phyloP scores from a whole-genome alignment of 495 filamentous ascomycete genomes.

The Tuber indicum region DNA sequence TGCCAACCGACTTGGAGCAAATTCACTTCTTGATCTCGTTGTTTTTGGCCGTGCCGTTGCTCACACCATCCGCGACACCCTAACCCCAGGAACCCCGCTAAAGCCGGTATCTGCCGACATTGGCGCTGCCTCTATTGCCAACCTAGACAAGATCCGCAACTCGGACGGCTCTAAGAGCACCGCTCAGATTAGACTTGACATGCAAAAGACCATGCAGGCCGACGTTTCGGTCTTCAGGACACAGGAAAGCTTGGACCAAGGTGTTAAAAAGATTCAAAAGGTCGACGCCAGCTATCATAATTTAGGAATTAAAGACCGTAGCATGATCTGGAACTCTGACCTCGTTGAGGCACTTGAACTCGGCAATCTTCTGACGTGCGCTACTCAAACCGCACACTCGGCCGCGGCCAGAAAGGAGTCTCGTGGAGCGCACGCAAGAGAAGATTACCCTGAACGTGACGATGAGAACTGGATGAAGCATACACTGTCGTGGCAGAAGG shows the following conservation, averaged over 20 bases:
- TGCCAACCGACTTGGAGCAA: constrained; percentile 93
- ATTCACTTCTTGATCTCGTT: constrained; percentile 93
- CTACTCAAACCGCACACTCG: constrained; percentile 80
- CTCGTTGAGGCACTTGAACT: constrained; percentile 92
- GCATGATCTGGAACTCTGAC: constrained; percentile 99
- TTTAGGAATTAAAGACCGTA: constrained; percentile 89
- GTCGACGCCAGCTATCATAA: constrained; percentile 74
- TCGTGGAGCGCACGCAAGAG: constrained; percentile 86
- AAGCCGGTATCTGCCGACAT: constrained; percentile 72
- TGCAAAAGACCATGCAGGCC: constrained; percentile 98
- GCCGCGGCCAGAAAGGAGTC: constrained; percentile 90
- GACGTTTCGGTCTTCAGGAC: constrained; percentile 97
- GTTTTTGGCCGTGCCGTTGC: constrained; percentile 96
- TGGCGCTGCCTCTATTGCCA: constrained; percentile 74
- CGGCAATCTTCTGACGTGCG: constrained; percentile 88
- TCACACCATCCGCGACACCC: constrained; percentile 87
- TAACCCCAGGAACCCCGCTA: constrained; percentile 69
- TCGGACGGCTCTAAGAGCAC: constrained; percentile 79
- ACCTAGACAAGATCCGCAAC: constrained; percentile 77
- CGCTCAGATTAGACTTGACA: constrained; percentile 76
- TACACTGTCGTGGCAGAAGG: constrained; percentile 87
- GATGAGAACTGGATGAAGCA: constrained; percentile 99
- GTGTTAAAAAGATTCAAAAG: constrained; percentile 68
- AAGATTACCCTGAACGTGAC: constrained; percentile 90
- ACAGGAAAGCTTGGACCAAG: constrained; percentile 79